phyloP scores from a whole-genome alignment of 164 flowering plant genomes.

The Chimonanthus salicifolius region DNA sequence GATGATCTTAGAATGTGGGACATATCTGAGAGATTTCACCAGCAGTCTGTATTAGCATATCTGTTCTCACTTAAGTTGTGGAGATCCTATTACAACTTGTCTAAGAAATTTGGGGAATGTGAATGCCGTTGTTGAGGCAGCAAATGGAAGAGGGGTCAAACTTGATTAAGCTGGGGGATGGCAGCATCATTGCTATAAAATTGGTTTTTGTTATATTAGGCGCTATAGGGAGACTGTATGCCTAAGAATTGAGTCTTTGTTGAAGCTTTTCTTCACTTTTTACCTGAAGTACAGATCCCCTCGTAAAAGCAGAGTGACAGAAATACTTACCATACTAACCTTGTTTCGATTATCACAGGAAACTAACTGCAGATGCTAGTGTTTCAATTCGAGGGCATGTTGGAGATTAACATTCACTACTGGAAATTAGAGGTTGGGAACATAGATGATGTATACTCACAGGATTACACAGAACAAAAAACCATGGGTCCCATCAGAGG shows the following conservation, averaged over 20 bases:
- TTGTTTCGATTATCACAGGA: neutral
- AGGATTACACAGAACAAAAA: neutral
- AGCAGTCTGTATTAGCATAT: constrained; percentile 48
- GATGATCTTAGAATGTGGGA: constrained; percentile 24
- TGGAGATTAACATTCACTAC: neutral
- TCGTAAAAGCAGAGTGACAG: neutral
- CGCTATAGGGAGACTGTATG: no score
- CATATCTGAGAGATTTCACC: constrained; percentile 47
- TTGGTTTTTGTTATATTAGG: neutral
- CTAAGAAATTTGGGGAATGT: constrained; percentile 21
- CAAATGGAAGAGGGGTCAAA: constrained; percentile 49
- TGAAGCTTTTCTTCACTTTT: neutral
- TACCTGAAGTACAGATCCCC: neutral
- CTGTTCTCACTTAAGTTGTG: constrained; percentile 72
- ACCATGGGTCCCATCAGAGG: neutral
- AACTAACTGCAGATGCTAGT: neutral
- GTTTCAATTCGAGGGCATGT: neutral
- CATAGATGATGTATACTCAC: neutral
- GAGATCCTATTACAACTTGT: constrained; percentile 40
- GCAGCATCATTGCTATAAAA: neutral
- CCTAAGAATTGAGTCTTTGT: neutral
- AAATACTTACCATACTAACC: neutral
- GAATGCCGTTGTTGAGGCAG: constrained; percentile 31
- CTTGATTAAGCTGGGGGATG: constrained; percentile 12
- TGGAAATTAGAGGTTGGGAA: neutral